Percentiles rank a stretch among this genome's conserved stretches.
These are phyloP conservation scores for Colletotrichum sublineola DNA, from an alignment of 2,329 filamentous ascomycete genomes.

Conservation along the genomic window DNA sequence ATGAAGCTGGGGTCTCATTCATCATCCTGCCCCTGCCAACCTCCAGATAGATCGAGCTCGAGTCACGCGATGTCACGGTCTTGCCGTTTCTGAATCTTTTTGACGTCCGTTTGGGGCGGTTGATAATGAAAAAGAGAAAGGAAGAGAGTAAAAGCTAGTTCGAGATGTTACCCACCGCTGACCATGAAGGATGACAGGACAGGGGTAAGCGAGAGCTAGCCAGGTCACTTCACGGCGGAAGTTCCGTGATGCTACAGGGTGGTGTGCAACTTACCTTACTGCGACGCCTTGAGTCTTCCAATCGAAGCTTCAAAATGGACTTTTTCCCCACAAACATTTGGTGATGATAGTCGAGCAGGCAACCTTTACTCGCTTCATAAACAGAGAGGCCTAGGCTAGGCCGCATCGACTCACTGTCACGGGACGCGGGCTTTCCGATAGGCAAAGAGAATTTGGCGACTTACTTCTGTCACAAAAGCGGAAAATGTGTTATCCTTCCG, in stretches of 20 bases:
- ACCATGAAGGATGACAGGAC: conserved; percentile 25
- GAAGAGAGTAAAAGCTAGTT: conserved; percentile 5
- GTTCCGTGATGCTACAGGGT: conserved; percentile 36
- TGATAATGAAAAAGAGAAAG: neutral
- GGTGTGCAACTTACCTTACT: conserved; percentile 34
- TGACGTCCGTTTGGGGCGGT: conserved; percentile 18
- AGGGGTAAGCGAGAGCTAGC: conserved; percentile 38
- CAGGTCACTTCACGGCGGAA: conserved; percentile 21
- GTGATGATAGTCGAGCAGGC: conserved; percentile 29
- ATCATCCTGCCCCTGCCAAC: conserved; percentile 24
- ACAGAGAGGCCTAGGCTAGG: conserved; percentile 12
- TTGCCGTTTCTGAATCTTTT: conserved; percentile 8
- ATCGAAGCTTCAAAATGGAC: conserved; percentile 24
- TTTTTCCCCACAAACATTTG: conserved; percentile 11
- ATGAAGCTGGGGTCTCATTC: conserved; percentile 23
- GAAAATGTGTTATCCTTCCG: conserved; percentile 2
- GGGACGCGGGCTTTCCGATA: conserved; percentile 29
- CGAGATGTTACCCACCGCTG: conserved; percentile 12
- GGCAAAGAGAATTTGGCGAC: neutral
- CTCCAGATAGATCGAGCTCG: neutral
- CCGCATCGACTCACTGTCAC: conserved; percentile 38
- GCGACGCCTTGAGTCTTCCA: conserved; percentile 30
- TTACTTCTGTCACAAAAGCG: neutral
- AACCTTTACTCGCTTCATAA: conserved; percentile 28
- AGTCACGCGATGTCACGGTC: conserved; percentile 21